Evolutionary conservation across 2,329 filamentous ascomycete genomes (phyloP).

Genomic region (Microdochium trichocladiopsis): DNA sequence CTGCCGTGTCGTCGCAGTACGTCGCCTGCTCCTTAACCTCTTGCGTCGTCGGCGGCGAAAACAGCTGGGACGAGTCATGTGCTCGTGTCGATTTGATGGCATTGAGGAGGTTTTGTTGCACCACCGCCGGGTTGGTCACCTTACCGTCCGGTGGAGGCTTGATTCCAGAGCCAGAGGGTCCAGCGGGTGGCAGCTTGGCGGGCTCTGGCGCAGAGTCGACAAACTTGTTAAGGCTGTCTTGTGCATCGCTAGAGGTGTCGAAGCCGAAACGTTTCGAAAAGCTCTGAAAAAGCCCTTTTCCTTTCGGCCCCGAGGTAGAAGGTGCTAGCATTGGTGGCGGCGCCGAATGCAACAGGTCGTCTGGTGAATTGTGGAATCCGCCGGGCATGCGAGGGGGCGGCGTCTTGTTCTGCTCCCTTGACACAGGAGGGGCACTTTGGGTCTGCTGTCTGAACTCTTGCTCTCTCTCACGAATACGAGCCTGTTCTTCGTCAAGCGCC

Average conservation of each 20-base stretch:
- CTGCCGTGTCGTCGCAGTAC: slow-evolving; percentile 75
- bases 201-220: slow-evolving; percentile 21
- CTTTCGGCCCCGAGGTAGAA: slow-evolving; percentile 32
- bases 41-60: slow-evolving; percentile 63
- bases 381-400: slow-evolving; percentile 61
- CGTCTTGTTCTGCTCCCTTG: slow-evolving; percentile 30
- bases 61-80: slow-evolving; percentile 67
- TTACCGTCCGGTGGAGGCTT: slow-evolving; percentile 2
- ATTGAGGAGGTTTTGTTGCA: slow-evolving; percentile 66
- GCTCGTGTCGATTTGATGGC: slow-evolving; percentile 74
- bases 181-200: slow-evolving; percentile 9
- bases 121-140: slow-evolving; percentile 53
- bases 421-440: slow-evolving; percentile 28
- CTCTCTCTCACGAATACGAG: slow-evolving; percentile 52
- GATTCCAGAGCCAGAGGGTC: slow-evolving; percentile 10
- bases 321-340: slow-evolving; percentile 21
- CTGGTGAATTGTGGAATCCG: slow-evolving; percentile 55
- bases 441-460: slow-evolving; percentile 39
- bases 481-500: slow-evolving; percentile 66
- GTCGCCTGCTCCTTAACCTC: slow-evolving; percentile 74
- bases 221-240: slow-evolving; percentile 38
- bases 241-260: slow-evolving; percentile 38
- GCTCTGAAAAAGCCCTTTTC: slow-evolving; percentile 58
- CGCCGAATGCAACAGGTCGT: slow-evolving; percentile 26
- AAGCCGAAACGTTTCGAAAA: slow-evolving; percentile 63